phyloP scores from a whole-genome alignment of 1,284 basidiomycete genomes.

The Rhodofomes roseus region DNA sequence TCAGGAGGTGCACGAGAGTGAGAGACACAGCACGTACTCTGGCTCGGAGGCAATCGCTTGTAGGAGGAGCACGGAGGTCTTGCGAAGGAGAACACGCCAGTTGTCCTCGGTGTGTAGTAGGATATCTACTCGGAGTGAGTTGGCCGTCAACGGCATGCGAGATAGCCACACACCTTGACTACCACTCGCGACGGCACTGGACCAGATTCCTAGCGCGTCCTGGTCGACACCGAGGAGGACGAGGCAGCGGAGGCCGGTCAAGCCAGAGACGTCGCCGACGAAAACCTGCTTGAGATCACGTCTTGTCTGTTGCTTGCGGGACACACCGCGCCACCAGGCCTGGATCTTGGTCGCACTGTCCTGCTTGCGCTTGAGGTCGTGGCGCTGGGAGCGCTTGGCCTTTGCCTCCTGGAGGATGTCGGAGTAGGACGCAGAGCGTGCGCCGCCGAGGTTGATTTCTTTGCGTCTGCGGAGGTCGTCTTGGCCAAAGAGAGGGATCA shows the following conservation, averaged over 20 bases:
- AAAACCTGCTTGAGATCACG: slow-evolving; percentile 41
- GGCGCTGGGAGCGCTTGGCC: slow-evolving; percentile 52
- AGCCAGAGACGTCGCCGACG: slow-evolving; percentile 43
- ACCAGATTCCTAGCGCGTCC: slow-evolving; percentile 51
- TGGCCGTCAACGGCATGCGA: not conserved
- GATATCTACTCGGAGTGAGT: not conserved
- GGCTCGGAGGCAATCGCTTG: slow-evolving; percentile 44
- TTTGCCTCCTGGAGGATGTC: slow-evolving; percentile 62
- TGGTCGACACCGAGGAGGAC: slow-evolving; percentile 58
- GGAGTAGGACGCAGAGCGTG: slow-evolving; percentile 45
- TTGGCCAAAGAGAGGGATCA: slow-evolving; percentile 40
- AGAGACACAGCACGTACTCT: slow-evolving; percentile 33
- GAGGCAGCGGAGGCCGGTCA: slow-evolving; percentile 57
- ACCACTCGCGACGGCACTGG: slow-evolving; percentile 33
- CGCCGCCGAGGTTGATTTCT: slow-evolving; percentile 76
- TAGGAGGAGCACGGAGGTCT: slow-evolving; percentile 46
- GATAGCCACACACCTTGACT: slow-evolving; percentile 37
- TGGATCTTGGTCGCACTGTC: slow-evolving; percentile 62
- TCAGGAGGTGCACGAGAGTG: too few species aligned
- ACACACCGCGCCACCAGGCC: slow-evolving; percentile 60
- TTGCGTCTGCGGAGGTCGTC: slow-evolving; percentile 43
- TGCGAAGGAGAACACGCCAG: slow-evolving; percentile 57
- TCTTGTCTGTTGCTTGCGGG: slow-evolving; percentile 38
- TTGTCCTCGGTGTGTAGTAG: slow-evolving; percentile 35
- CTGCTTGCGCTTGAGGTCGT: slow-evolving; percentile 47